phyloP scores from a whole-genome alignment of 2,329 filamentous ascomycete species.

The Penicillium expansum region DNA sequence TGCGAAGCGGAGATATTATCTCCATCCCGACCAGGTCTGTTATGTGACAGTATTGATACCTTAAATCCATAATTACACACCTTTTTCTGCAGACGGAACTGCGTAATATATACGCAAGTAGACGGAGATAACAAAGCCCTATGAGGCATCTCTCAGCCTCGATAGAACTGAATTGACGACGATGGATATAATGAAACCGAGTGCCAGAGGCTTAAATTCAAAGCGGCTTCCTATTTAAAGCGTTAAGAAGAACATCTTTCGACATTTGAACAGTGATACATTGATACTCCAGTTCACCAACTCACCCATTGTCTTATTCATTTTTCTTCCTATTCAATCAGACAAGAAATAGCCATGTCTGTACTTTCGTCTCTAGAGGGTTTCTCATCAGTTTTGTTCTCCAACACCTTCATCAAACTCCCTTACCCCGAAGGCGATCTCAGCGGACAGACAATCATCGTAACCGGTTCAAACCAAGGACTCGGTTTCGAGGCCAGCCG shows the following conservation, averaged over 20 bases:
- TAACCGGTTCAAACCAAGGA: constrained; percentile 48
- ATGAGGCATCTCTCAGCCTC: background rate
- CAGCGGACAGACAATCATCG: constrained; percentile 36
- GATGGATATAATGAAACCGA: background rate
- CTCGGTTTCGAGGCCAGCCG: constrained; percentile 10
- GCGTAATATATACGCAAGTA: background rate
- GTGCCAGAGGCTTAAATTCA: too few relatives aligned
- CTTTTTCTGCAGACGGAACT: background rate
- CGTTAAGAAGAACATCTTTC: background rate
- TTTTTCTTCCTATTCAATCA: background rate
- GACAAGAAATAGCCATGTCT: background rate
- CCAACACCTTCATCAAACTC: constrained; percentile 15
- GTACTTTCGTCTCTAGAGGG: constrained; percentile 4
- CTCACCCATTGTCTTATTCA: background rate
- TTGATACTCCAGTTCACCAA: background rate
- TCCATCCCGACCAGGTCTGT: background rate
- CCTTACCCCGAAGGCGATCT: constrained; percentile 6
- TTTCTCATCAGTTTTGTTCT: background rate
- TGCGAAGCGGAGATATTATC: constrained; percentile 10
- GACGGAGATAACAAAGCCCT: background rate
- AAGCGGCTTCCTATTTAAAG: background rate
- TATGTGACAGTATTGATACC: background rate
- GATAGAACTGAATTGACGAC: background rate
- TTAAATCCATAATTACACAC: background rate
- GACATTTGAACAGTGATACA: background rate